Evolutionary conservation across 208 protist genomes (phyloP).

Genomic region (Trypanosoma lewisi): DNA sequence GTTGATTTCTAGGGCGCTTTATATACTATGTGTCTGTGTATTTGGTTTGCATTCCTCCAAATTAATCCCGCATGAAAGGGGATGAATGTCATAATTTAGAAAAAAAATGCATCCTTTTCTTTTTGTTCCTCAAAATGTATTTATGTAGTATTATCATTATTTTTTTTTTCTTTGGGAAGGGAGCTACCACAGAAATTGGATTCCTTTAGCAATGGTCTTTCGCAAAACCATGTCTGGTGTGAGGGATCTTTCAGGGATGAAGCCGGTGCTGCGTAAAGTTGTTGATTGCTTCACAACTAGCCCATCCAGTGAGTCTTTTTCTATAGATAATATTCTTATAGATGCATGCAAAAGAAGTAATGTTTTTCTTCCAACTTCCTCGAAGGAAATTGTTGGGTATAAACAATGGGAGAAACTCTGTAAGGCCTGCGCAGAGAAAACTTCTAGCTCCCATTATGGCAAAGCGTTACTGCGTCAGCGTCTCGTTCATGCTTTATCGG

Average conservation of each 20-base stretch:
- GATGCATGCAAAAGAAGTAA: constrained; percentile 57
- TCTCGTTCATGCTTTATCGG: constrained; percentile 66
- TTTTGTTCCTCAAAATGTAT: no score
- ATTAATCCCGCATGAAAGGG: no score
- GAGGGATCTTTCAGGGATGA: constrained; percentile 59
- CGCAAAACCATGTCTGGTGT: constrained; percentile 84
- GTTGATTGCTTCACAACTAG: constrained; percentile 40
- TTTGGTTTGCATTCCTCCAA: background rate
- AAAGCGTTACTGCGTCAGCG: constrained; percentile 52
- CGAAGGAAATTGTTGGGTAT: constrained; percentile 46
- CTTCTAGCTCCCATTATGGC: constrained; percentile 52
- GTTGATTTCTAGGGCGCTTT: background rate
- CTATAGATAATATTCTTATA: constrained; percentile 50
- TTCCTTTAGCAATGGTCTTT: constrained; percentile 41
- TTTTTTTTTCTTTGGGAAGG: background rate
- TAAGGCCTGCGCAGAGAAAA: constrained; percentile 67
- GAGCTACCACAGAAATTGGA: background rate
- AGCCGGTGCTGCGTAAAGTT: constrained; percentile 33
- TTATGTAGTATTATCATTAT: constrained; percentile 6
- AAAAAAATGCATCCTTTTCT: no score
- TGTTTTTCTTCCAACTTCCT: constrained; percentile 42
- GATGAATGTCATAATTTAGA: no score
- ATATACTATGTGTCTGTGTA: no score
- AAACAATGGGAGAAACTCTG: constrained; percentile 88
- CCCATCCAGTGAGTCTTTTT: constrained; percentile 44